Base-by-base conservation (phyloP, 306 rosid genomes). In the Carpinus fangiana region DNA sequence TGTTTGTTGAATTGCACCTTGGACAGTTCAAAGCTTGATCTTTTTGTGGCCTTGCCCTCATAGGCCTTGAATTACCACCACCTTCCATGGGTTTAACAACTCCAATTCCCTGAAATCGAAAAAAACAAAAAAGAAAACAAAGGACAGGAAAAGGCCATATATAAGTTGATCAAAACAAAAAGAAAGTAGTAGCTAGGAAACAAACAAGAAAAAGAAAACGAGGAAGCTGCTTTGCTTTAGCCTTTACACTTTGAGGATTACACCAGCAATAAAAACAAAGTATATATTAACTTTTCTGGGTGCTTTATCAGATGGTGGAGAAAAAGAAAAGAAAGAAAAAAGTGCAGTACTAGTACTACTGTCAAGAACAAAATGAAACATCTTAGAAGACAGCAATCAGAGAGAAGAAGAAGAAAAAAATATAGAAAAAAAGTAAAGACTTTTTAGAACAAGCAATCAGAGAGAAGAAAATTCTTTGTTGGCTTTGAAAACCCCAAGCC, bases 21-120 rank as follows among this genome's bases (percentile, higher is more conserved):
- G 99, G 99, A 36, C 99, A 96, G 76, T 89, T 96, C 85, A 96
- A 76, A 69, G 90, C 91, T 89, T 91, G 96, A 83, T 95, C 97
- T 79, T 91, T 93, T 52, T 81, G 86, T 5, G 97, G 93, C 73
- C 92, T 91, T 80, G 93, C 80, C 57, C 82, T 95, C 83, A 94
- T 91, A 74, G 89, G 70, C 79, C 78, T 90, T 79, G 92, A 79
- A 76, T 41, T 41, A 41, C 5, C 5, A 41, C 41, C 41, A 36
- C 83, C 94, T 73, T 92, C 97, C 95, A 86, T 86, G 64, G 79
- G 47, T 67, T 78, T 88, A 73, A 75, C 85, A 70, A 84, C 86
- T 87, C 90, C 88, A 81, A 84, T 73, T 34, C 84, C 87, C 90
- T 86, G 90, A 83, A 70, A 84, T 41, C 47, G 26, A 11, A 67